Evolutionary conservation across 495 filamentous ascomycete genomes (phyloP), one percentile per base, ranked within the genome.

Genomic region (Hyphodiscus hymeniophilus): DNA sequence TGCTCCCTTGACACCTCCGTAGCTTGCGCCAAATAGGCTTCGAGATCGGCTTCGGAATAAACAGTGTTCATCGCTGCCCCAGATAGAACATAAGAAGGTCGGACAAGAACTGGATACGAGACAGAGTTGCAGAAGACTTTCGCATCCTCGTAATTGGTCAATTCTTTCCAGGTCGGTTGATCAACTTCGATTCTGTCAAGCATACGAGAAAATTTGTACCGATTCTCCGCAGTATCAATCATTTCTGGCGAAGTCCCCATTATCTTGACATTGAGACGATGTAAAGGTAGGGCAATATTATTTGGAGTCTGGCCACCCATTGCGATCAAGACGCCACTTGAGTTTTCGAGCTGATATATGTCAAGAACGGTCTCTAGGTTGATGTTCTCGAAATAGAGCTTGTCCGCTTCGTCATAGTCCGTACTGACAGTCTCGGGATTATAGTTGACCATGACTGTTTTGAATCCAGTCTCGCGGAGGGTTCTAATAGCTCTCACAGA

Each of bases 221-320:
- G 82, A 65, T 98, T 98, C 68, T 98, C 92, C 10, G 92, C 92
- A 26, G 79, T 87, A 58, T 98, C 92, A 60, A 98, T 98, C 92
- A 96, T 96, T 63, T 98, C 90, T 24, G 92, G 92, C 0, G 92
- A 95, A 1, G 92, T 98, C 54, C 92, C 92, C 0, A 95, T 73
- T 16, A 98, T 83, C 66, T 87, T 89, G 56, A 95, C 87, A 36
- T 94, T 92, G 13, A 91, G 72, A 32, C 91, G 85, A 53, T 88
- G 81, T 20, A 97, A 74, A 1, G 86, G 87, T 45, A 97, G 73
- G 17, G 92, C 90, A 56, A 97, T 97, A 71, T 98, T 98, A 73
- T 98, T 97, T 1, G 92, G 91, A 11, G 89, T 95, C 62, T 97
- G 92, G 28, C 92, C 92, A 65, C 91, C 91, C 91, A 98, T 95